Percentiles rank a stretch among this genome's conserved stretches.
Conservation (phyloP, 345 rosid genomes). For the Gossypium arboreum region DNA sequence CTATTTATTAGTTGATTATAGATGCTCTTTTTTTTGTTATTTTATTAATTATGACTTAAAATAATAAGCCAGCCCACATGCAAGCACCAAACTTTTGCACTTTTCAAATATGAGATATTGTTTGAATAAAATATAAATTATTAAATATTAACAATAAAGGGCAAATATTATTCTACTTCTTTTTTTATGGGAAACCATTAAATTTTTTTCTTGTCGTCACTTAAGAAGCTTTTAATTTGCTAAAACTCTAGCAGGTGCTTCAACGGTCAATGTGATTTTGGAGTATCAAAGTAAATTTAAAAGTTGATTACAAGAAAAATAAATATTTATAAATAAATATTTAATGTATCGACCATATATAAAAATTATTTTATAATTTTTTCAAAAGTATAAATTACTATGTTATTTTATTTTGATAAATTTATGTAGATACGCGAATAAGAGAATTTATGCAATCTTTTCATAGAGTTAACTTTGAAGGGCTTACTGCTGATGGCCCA, state of each 20-base stretch:
- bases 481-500: conserved; percentile 3
- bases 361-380: too few species aligned
- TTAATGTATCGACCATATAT: too few species aligned
- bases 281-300: too few species aligned
- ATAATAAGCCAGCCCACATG: neutral
- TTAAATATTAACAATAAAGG: neutral
- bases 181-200: neutral
- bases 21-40: neutral
- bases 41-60: neutral
- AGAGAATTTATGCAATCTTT: neutral
- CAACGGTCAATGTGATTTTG: too few species aligned
- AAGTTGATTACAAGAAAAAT: too few species aligned
- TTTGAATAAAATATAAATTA: neutral
- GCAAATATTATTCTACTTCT: neutral
- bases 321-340: too few species aligned
- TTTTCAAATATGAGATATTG: neutral
- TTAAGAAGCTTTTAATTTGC: too few species aligned
- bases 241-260: too few species aligned
- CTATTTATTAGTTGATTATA: neutral
- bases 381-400: neutral
- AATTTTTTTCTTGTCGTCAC: too few species aligned
- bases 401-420: neutral
- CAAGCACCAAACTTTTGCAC: neutral
- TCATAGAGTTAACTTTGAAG: neutral
- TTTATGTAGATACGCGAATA: neutral